Base-by-base conservation (phyloP, 2,329 filamentous ascomycete species). In the Epichloe amarillans region DNA sequence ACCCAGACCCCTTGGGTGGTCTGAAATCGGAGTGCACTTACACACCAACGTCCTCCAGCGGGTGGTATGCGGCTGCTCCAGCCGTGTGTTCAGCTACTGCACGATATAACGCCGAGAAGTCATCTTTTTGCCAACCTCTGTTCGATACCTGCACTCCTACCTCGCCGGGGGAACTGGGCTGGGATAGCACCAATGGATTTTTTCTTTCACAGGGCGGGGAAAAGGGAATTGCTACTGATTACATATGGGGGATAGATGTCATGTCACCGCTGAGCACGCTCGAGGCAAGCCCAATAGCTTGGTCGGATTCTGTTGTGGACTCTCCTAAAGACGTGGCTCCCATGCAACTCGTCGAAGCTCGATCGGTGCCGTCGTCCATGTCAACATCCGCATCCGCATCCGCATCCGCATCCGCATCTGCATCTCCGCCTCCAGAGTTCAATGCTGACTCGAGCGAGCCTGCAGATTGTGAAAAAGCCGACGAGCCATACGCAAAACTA, bases 401-500 rank as follows among this genome's bases (percentile, higher is more conserved):
- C 55, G 54, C 17, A 56, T 57, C 26, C 55, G 54, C 17, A 56
- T 57, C 26, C 54, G 54, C 17, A 52, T 46, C 51, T 36, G 36
- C 36, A 36, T 53, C 42, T 58, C 60, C 50, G 58, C 59, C 46
- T 57, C 60, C 33, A 59, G 64, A 36, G 63, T 62, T 10, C 48
- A 23, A 21, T 45, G 49, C 30, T 59, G 64, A 35, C 64, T 62
- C 11, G 49, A 26, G 23, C 46, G 50, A 19, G 56, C 33, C 47
- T n/a, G 23, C 33, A 4, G 46, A 41, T 6, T 6, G 42, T 26
- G 56, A 53, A 8, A 66, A 66, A 47, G 58, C 61, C 5, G 77
- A 80, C 21, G 77, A 79, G 53, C 85, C 88, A 1, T 97, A 97
- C 62, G 89, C 91, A 0, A 76, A 85, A 59, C 76, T 95, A 15